A percentile compares a stretch with the other conserved stretches of the same genome.
phyloP scores from a whole-genome alignment of 140 eudicot genomes.

The Bidens hawaiensis region DNA sequence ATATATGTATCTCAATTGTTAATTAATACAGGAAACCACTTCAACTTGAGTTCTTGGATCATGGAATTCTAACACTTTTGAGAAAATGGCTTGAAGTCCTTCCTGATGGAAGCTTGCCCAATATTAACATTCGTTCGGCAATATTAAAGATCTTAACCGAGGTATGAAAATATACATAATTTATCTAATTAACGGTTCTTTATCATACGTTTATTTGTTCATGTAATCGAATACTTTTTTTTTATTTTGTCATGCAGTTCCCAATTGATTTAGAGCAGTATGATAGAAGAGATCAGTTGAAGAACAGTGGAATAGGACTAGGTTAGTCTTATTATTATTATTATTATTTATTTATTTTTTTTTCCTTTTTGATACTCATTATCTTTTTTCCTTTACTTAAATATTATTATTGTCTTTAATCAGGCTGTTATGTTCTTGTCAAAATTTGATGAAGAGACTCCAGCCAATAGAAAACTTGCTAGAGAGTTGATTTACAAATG shows the following conservation, averaged over 20 bases:
- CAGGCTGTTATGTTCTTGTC: constrained; percentile 95
- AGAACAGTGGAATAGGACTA: constrained; percentile 88
- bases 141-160: constrained; percentile 77
- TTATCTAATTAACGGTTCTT: background rate
- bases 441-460: constrained; percentile 88
- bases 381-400: constrained; percentile 4
- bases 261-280: constrained; percentile 85
- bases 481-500: constrained; percentile 94
- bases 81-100: constrained; percentile 96
- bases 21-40: constrained; percentile 68
- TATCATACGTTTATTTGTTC: constrained; percentile 10
- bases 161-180: constrained; percentile 36
- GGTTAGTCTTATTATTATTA: constrained; percentile 27
- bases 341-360: background rate
- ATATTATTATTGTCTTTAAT: background rate
- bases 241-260: constrained; percentile 40
- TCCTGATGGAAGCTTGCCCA: constrained; percentile 98
- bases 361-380: background rate
- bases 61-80: constrained; percentile 72
- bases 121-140: constrained; percentile 85
- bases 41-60: constrained; percentile 86
- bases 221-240: background rate
- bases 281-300: constrained; percentile 81
- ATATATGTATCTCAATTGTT: constrained; percentile 1
- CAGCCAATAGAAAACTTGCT: constrained; percentile 83